These are phyloP conservation scores for Phyllosticta citrichinensis DNA, from an alignment of 2,329 filamentous ascomycete species.

Conservation along the genomic window DNA sequence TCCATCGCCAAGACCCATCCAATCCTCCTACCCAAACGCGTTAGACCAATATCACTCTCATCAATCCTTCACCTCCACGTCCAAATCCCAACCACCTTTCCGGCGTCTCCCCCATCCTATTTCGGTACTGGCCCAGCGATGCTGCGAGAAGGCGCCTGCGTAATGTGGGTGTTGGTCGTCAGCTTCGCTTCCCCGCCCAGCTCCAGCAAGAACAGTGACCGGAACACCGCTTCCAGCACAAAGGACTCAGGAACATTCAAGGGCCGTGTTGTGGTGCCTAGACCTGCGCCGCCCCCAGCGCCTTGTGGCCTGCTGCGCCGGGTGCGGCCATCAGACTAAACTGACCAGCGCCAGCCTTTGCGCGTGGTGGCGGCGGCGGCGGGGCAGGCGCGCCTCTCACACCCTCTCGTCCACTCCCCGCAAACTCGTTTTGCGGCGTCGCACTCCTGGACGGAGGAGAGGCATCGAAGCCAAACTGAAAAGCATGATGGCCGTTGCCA, in stretches of 20 bases:
- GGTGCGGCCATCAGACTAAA: background rate
- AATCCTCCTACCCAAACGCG: background rate
- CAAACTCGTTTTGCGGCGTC: background rate
- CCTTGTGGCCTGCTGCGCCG: background rate
- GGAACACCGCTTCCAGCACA: background rate
- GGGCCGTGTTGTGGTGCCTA: background rate
- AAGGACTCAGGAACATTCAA: background rate
- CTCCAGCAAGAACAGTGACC: background rate
- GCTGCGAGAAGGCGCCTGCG: background rate
- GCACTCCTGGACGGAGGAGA: background rate
- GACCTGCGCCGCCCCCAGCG: background rate
- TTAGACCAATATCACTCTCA: background rate
- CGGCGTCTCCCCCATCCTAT: background rate
- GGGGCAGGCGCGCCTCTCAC: background rate
- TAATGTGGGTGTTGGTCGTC: background rate
- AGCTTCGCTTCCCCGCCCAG: background rate
- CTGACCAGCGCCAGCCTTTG: background rate
- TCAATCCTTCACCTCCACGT: background rate
- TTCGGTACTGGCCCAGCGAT: background rate
- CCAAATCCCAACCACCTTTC: background rate
- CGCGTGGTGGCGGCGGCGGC: background rate
- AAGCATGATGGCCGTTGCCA: background rate
- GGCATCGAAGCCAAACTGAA: background rate
- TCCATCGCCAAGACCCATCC: background rate
- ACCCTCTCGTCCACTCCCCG: background rate